Base-by-base conservation (phyloP, 2,329 filamentous ascomycete genomes). In the Apiospora arundinis region DNA sequence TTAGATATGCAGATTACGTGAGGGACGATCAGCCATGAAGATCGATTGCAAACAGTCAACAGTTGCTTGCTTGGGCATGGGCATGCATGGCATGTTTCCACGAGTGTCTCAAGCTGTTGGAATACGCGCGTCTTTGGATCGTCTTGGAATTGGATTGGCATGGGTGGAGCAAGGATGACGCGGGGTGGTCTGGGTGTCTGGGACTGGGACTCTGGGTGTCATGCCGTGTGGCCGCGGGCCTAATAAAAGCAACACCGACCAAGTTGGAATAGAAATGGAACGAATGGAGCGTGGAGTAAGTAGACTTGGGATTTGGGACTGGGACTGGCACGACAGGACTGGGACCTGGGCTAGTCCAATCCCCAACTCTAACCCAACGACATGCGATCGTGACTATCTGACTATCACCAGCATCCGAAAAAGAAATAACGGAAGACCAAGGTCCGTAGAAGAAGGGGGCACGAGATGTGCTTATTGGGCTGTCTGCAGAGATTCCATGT, bases 341-440 rank as follows among this genome's bases (percentile, higher is more conserved):
- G 32, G 32, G n/a, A n/a, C 32, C 32, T 32, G 32, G 32, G 32
- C 32, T 32, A 32, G 32, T 32, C 32, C 32, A 49, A 60, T 25
- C 21, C 18, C 9, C 56, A 63, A 63, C 56, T 63, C 18, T 63
- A 63, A 63, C 28, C 37, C 56, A 18, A 63, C 56, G 56, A 63
- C 56, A 40, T 14, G 18, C 56, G 56, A 63, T 63, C 32, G 12
- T 4, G 56, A 8, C 18, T n/a, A 28, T 1, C 56, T 4, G 56
- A 8, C 18, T n/a, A 28, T 1, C 56, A 8, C 28, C 6, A 21
- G 28, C 2, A 60, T 0, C 28, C 28, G 40, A 9, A 18, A 37
- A 37, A 37, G 16, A 37, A 37, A 28, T 7, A 21, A 60, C 56
- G 56, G 56, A n/a, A n/a, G 32, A 11, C 9, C 18, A 23, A 12